Evolutionary conservation across 371 early-diverging fungal genomes (phyloP).

Genomic region (Mucor mucedo): DNA sequence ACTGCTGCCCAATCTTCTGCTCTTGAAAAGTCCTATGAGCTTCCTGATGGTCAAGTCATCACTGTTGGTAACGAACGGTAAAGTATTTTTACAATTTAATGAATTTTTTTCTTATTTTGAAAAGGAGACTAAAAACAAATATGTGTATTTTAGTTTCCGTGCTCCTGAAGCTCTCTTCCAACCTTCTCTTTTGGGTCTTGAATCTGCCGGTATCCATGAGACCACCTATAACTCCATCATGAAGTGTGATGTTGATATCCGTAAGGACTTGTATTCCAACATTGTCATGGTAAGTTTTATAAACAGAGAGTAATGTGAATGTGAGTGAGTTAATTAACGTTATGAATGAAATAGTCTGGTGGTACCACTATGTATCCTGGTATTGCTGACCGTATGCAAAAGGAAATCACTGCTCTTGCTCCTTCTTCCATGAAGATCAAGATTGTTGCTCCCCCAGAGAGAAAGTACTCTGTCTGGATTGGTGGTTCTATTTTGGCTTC

Average conservation of each 20-base stretch:
- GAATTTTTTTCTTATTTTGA: not conserved
- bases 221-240: constrained; percentile 96
- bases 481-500: constrained; percentile 99
- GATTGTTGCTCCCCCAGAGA: constrained; percentile 99
- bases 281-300: constrained; percentile 77
- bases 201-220: constrained; percentile 94
- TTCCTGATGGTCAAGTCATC: constrained; percentile 99
- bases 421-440: constrained; percentile 99
- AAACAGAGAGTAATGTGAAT: not conserved
- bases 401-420: constrained; percentile 97
- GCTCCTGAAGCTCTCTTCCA: constrained; percentile 99
- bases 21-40: constrained; percentile 97
- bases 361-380: constrained; percentile 97
- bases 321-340: not conserved
- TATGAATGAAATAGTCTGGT: constrained; percentile 47
- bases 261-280: constrained; percentile 96
- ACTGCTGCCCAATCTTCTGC: constrained; percentile 93
- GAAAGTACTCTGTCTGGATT: constrained; percentile 99
- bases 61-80: constrained; percentile 97
- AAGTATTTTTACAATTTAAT: not conserved
- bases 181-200: constrained; percentile 93
- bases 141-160: constrained; percentile 75
- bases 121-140: too few relatives aligned
- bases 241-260: constrained; percentile 98
- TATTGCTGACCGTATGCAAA: constrained; percentile 96